Evolutionary conservation across 768 basidiomycete genomes (phyloP), one percentile per base, ranked within the genome.

Genomic region (Tricholomella constricta): DNA sequence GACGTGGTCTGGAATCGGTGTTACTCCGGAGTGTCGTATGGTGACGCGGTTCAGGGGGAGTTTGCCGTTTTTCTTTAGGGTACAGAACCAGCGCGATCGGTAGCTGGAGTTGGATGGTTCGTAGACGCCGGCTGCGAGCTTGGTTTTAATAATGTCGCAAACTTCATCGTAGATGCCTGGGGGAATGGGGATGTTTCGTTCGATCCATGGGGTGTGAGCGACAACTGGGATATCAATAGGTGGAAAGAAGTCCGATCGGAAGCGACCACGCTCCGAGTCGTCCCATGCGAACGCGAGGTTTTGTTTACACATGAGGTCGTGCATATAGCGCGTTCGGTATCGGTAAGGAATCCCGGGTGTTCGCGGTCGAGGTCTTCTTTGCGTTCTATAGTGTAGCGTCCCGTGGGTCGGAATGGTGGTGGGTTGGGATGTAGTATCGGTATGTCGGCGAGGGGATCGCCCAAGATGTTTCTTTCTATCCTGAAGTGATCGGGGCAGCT

Each of bases 101-200:
- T 77, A 78, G 0, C 69, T 68, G 0, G 69, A 68, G 6, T 70
- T 62, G 1, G 66, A 68, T 11, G 68, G 64, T 50, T 77, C 68
- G 45, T 75, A 77, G 0, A 72, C 65, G 3, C 72, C 74, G 0
- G 71, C 63, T 1, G 42, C 58, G 1, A 76, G 67, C 51, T 75
- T 74, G 2, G 58, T 22, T 22, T 67, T 58, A 0, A 78, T 42
- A 0, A 72, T 48, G 1, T 63, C 54, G 1, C 70, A 58, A 0
- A 77, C 68, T 51, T 69, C 48, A 15, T 44, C 4, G 12, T 45
- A 36, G 6, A 51, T 6, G 1, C 49, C 27, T 6, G 40, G 49
- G 6, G 40, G 38, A 42, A 50, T 42, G 12, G 29, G 40, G 8
- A 42, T 42, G 17, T 50, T 50, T 10, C 27, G 20, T 25, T 50